These are phyloP conservation scores for Wickerhamomyces ciferrii DNA, from an alignment of 805 yeast species.

Conservation along the genomic window DNA sequence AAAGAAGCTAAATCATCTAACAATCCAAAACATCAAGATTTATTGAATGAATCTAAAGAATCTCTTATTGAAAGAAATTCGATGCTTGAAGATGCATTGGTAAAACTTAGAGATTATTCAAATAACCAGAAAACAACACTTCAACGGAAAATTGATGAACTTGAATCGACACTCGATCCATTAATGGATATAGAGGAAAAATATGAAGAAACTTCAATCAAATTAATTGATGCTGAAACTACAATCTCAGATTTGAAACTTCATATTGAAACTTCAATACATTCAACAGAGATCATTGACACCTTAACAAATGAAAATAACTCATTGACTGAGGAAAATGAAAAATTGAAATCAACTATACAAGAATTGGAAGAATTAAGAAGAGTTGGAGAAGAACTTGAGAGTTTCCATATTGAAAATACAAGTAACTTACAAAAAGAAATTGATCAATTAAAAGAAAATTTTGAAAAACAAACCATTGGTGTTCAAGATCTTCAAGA, in stretches of 20 bases:
- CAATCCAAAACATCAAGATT: slow-evolving; percentile 7
- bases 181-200: slow-evolving; percentile 1
- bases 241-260: slow-evolving; percentile 22
- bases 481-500: background rate
- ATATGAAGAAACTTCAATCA: slow-evolving; percentile 5
- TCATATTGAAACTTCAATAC: slow-evolving; percentile 22
- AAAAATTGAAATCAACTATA: slow-evolving; percentile 29
- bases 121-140: slow-evolving; percentile 22
- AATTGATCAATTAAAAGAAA: slow-evolving; percentile 22
- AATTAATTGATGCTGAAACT: slow-evolving; percentile 10
- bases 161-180: slow-evolving; percentile 3
- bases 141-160: slow-evolving; percentile 16
- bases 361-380: slow-evolving; percentile 44
- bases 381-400: slow-evolving; percentile 43
- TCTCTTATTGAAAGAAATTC: slow-evolving; percentile 24
- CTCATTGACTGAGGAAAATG: slow-evolving; percentile 28
- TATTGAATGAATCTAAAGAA: slow-evolving; percentile 4
- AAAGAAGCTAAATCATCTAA: slow-evolving; percentile 15
- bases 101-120: slow-evolving; percentile 26
- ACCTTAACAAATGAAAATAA: slow-evolving; percentile 30
- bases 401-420: slow-evolving; percentile 33
- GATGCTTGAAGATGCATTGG: slow-evolving; percentile 36
- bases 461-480: slow-evolving; percentile 11
- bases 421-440: slow-evolving; percentile 39
- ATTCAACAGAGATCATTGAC: slow-evolving; percentile 27